These are phyloP conservation scores for Arxiozyma slooffiae DNA, from an alignment of 1,139 yeast species.

Conservation along the genomic window DNA sequence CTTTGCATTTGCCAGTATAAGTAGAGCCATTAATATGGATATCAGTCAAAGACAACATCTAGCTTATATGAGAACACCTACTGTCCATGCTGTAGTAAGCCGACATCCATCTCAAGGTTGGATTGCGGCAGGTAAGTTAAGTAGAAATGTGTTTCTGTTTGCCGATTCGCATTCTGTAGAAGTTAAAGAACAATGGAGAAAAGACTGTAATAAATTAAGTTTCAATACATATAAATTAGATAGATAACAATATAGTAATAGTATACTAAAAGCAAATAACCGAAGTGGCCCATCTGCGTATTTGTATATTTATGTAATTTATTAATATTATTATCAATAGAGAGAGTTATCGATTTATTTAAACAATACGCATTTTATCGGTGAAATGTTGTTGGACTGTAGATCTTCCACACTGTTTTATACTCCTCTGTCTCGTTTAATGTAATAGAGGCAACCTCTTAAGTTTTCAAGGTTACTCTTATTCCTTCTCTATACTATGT, in stretches of 20 bases:
- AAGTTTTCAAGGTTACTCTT: too few relatives aligned
- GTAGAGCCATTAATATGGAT: conserved; percentile 71
- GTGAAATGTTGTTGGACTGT: too few relatives aligned
- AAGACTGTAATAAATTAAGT: not conserved
- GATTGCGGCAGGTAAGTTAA: conserved; percentile 89
- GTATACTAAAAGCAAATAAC: not conserved
- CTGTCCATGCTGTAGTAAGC: conserved; percentile 77
- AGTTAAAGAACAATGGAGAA: not conserved
- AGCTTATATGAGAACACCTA: conserved; percentile 68
- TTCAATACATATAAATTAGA: not conserved
- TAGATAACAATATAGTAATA: not conserved
- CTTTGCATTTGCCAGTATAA: conserved; percentile 89
- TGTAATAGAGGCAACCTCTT: too few relatives aligned
- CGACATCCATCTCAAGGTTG: conserved; percentile 83
- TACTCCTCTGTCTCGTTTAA: too few relatives aligned
- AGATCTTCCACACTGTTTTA: not conserved
- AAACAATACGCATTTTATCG: too few relatives aligned
- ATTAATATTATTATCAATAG: not conserved
- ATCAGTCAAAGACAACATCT: conserved; percentile 65
- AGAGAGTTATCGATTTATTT: too few relatives aligned
- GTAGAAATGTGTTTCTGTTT: conserved; percentile 75
- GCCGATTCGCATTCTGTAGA: conserved; percentile 12
- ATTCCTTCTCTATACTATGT: too few relatives aligned
- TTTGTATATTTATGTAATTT: not conserved
- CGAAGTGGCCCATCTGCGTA: not conserved